Base-by-base conservation (phyloP, 2,329 filamentous ascomycete genomes). In the Fusarium anguioides region DNA sequence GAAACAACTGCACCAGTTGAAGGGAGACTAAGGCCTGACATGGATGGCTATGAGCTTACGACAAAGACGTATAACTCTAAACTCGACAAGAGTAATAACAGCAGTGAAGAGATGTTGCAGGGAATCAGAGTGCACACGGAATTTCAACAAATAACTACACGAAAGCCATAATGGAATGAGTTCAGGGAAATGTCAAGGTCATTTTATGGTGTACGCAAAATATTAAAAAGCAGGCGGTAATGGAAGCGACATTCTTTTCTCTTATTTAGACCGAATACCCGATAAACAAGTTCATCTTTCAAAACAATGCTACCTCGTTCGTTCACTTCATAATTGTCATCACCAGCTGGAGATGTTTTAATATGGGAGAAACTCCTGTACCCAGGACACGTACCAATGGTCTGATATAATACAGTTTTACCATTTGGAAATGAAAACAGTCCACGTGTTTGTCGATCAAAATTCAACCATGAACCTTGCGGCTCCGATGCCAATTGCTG, bases 111-210 rank as follows among this genome's bases (percentile, higher is more conserved):
- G 20, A 75, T 81, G 2, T 56, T 81, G 35, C 75, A 79, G 35
- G 74, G 76, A 2, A 81, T 81, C 11, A 63, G 75, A n/a, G 77
- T 81, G 4, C 70, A 79, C 3, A 80, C 46, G 15, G 76, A 79
- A 11, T 77, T 81, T 51, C 70, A 74, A 26, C 76, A 72, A 21
- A 74, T 75, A 11, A 74, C 64, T 27, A 62, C 42, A 33, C 60
- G 37, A 6, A 61, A 33, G 9, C 35, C 17, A 36, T 42, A 44
- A 23, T 10, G 11, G 11, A 39, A 26, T 6, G 17, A 45, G 21
- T 44, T 15, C 3, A 14, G 15, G 4, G 21, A 8, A 50, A 49
- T 14, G 6, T 33, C 14, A 18, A 40, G 37, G 4, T 14, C 5
- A n/a, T 2, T 18, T 6, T 15, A 21, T 37, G 14, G 17, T 48